Evolutionary conservation across 108 stramenopile genomes (phyloP).

Genomic region (Cylindrotheca fusiformis): DNA sequence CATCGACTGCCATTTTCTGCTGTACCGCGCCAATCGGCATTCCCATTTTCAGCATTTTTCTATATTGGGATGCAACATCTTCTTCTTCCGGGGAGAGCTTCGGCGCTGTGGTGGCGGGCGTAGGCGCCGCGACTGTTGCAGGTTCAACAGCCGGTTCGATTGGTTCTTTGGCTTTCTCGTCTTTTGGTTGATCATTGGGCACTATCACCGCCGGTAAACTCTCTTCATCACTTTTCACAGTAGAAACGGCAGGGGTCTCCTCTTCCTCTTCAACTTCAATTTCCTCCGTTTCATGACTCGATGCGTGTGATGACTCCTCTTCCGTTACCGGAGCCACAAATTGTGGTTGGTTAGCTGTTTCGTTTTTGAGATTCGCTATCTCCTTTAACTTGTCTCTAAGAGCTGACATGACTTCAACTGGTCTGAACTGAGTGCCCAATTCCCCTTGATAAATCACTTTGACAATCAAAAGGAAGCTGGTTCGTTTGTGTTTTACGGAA

Average conservation of each 20-base stretch:
- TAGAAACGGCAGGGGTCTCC: too few species aligned
- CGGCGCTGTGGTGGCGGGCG: too few species aligned
- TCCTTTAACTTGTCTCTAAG: neutral
- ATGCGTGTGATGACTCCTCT: too few species aligned
- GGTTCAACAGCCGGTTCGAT: neutral
- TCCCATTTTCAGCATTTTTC: conserved; percentile 43
- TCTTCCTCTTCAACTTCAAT: too few species aligned
- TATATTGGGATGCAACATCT: conserved; percentile 13
- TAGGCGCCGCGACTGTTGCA: neutral
- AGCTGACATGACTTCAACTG: neutral
- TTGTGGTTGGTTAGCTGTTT: neutral
- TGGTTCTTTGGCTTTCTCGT: neutral
- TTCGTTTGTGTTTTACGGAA: too few species aligned
- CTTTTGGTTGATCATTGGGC: neutral
- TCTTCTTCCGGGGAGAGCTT: conserved; percentile 22
- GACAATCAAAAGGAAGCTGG: too few species aligned
- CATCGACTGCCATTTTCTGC: conserved; percentile 16
- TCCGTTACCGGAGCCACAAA: neutral
- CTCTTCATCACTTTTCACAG: neutral
- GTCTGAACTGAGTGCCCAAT: too few species aligned
- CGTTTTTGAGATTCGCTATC: neutral
- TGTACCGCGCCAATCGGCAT: conserved; percentile 33
- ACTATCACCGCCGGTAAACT: neutral
- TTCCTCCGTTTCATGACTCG: too few species aligned
- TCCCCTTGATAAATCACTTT: too few species aligned